Conservation (phyloP, 805 yeast genomes). For the Kodamaea fukazawae region DNA sequence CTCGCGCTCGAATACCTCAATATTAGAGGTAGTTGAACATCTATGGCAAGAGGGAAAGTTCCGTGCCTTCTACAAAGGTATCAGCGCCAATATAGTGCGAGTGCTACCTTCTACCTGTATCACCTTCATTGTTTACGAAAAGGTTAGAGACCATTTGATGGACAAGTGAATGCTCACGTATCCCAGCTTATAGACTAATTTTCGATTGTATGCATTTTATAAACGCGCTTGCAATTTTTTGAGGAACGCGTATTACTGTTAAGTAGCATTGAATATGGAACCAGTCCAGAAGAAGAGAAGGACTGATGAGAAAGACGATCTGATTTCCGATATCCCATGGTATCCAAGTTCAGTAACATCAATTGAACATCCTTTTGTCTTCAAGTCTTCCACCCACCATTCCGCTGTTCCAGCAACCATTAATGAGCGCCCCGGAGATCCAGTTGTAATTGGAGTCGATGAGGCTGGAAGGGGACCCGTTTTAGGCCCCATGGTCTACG, state of each 20-base stretch:
- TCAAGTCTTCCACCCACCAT: conserved; percentile 46
- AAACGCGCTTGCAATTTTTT: too few relatives aligned
- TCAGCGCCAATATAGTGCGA: conserved; percentile 71
- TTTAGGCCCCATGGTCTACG: conserved; percentile 96
- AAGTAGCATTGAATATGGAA: too few relatives aligned
- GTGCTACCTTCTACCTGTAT: conserved; percentile 93
- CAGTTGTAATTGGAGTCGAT: conserved; percentile 81
- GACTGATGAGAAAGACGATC: too few relatives aligned
- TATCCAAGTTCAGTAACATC: conserved; percentile 32
- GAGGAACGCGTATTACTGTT: too few relatives aligned
- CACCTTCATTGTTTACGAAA: conserved; percentile 84
- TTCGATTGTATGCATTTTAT: too few relatives aligned
- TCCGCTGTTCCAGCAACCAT: conserved; percentile 49
- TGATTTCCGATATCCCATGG: conserved; percentile 27
- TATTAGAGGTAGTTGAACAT: conserved; percentile 28
- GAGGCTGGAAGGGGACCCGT: conserved; percentile 99
- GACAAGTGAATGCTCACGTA: neutral
- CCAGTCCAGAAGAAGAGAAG: too few relatives aligned
- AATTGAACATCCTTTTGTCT: conserved; percentile 24
- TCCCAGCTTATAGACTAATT: too few relatives aligned
- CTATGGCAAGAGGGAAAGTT: conserved; percentile 55
- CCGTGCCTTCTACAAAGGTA: conserved; percentile 78
- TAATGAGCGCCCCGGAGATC: conserved; percentile 27
- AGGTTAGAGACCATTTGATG: conserved; percentile 26
- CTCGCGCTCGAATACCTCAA: conserved; percentile 11